Conservation (phyloP, 495 filamentous ascomycete species). For the Pseudotulostoma volvatum region DNA sequence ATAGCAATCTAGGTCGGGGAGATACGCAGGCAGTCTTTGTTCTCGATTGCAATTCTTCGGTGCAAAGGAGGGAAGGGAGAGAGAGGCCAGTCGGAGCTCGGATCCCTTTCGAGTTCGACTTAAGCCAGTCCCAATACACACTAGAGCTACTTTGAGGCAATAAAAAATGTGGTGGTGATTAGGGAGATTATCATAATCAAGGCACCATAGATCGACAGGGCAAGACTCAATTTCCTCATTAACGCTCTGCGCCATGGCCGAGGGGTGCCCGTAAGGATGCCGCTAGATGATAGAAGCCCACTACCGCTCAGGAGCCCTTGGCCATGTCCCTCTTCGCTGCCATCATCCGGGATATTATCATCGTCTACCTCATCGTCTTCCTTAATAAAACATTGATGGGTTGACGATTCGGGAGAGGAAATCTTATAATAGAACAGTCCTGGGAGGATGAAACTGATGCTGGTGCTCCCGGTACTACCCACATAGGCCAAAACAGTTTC, state of each 20-base stretch:
- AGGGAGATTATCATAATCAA: slow-evolving; percentile 84
- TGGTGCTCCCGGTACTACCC: slow-evolving; percentile 81
- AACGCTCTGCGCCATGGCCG: slow-evolving; percentile 42
- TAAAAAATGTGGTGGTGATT: slow-evolving; percentile 63
- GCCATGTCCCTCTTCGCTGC: slow-evolving; percentile 29
- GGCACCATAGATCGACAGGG: slow-evolving; percentile 64
- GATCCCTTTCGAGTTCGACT: no score
- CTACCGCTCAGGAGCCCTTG: slow-evolving; percentile 15
- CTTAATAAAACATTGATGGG: slow-evolving; percentile 72
- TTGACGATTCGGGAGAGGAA: slow-evolving; percentile 61
- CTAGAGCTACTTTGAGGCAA: slow-evolving; percentile 35
- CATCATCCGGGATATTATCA: slow-evolving; percentile 25
- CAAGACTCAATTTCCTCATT: slow-evolving; percentile 56
- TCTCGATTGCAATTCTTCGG: no score
- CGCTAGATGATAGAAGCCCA: slow-evolving; percentile 26
- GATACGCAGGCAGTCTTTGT: no score
- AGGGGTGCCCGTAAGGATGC: slow-evolving; percentile 31
- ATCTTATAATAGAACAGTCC: slow-evolving; percentile 98
- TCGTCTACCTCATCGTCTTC: slow-evolving; percentile 60
- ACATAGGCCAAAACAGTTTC: slow-evolving; percentile 90
- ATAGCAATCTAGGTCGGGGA: no score
- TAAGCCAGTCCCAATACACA: no score
- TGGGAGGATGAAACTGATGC: slow-evolving; percentile 90
- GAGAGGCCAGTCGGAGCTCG: no score
- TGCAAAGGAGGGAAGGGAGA: no score